These are phyloP conservation scores for Alternaria brassicicola DNA, from an alignment of 2,329 filamentous ascomycete species.

Conservation along the genomic window DNA sequence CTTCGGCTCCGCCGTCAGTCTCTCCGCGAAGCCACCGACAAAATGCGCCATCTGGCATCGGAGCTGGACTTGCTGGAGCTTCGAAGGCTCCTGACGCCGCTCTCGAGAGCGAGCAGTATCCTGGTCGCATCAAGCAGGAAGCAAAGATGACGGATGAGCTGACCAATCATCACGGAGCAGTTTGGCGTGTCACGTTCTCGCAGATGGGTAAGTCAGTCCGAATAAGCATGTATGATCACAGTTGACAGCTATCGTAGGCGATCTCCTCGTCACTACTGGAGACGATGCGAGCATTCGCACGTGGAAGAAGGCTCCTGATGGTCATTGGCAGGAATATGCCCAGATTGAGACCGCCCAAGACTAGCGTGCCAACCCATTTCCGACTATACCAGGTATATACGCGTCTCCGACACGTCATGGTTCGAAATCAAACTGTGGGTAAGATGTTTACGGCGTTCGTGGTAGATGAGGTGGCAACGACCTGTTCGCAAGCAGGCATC, in stretches of 20 bases:
- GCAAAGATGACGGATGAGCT: slow-evolving; percentile 69
- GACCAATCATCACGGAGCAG: slow-evolving; percentile 70
- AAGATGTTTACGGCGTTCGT: slow-evolving; percentile 3
- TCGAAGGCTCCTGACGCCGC: slow-evolving; percentile 54
- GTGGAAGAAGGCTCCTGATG: slow-evolving; percentile 58
- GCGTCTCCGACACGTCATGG: background rate
- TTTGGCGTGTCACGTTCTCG: slow-evolving; percentile 75
- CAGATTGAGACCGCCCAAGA: slow-evolving; percentile 53
- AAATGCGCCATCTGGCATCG: slow-evolving; percentile 58
- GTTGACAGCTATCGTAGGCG: slow-evolving; percentile 60
- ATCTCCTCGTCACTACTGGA: slow-evolving; percentile 75
- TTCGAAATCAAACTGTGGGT: background rate
- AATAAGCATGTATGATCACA: background rate
- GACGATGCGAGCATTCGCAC: slow-evolving; percentile 69
- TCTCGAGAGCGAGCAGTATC: slow-evolving; percentile 61
- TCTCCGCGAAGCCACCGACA: slow-evolving; percentile 37
- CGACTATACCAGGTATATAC: background rate
- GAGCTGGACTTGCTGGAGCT: slow-evolving; percentile 58
- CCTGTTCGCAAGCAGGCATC: background rate
- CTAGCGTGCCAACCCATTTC: slow-evolving; percentile 9
- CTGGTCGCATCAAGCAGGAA: slow-evolving; percentile 70
- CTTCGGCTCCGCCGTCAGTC: slow-evolving; percentile 15
- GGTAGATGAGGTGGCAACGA: background rate
- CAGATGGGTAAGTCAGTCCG: slow-evolving; percentile 49
- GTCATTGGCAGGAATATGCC: slow-evolving; percentile 56